Conservation (phyloP, 1,284 basidiomycete species). For the Ceratobasidium sp. region DNA sequence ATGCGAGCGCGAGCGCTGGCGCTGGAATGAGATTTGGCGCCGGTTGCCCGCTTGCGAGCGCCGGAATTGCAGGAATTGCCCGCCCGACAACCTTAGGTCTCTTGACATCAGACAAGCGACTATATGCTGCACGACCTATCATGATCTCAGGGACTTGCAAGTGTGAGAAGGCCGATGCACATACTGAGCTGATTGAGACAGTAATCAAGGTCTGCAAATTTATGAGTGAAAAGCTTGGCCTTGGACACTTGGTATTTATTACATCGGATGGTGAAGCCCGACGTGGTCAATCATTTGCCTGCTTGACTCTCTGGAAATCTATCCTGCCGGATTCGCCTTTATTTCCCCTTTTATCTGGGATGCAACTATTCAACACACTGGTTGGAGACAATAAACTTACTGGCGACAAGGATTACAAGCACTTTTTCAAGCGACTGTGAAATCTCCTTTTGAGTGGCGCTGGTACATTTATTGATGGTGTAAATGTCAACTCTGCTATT, state of each 20-base stretch:
- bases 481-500: slow-evolving; percentile 50
- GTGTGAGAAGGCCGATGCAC: slow-evolving; percentile 49
- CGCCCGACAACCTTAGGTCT: too few relatives aligned
- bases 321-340: slow-evolving; percentile 45
- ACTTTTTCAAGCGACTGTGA: slow-evolving; percentile 53
- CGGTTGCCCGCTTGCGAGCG: too few relatives aligned
- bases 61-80: too few relatives aligned
- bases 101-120: slow-evolving; percentile 20
- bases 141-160: slow-evolving; percentile 54
- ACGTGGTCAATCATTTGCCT: slow-evolving; percentile 45
- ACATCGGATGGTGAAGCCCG: slow-evolving; percentile 54
- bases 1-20: too few relatives aligned
- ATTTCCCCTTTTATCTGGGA: slow-evolving; percentile 47
- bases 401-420: slow-evolving; percentile 54
- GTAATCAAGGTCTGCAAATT: slow-evolving; percentile 42
- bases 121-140: slow-evolving; percentile 51
- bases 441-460: slow-evolving; percentile 51
- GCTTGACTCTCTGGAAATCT: neutral
- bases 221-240: slow-evolving; percentile 31
- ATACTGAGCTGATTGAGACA: slow-evolving; percentile 49
- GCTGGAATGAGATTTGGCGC: too few relatives aligned
- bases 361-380: slow-evolving; percentile 51
- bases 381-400: slow-evolving; percentile 56
- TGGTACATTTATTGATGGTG: slow-evolving; percentile 50
- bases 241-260: slow-evolving; percentile 48